These are phyloP conservation scores for Sporopachydermia lactativora DNA, from an alignment of 805 yeast species.

Conservation along the genomic window DNA sequence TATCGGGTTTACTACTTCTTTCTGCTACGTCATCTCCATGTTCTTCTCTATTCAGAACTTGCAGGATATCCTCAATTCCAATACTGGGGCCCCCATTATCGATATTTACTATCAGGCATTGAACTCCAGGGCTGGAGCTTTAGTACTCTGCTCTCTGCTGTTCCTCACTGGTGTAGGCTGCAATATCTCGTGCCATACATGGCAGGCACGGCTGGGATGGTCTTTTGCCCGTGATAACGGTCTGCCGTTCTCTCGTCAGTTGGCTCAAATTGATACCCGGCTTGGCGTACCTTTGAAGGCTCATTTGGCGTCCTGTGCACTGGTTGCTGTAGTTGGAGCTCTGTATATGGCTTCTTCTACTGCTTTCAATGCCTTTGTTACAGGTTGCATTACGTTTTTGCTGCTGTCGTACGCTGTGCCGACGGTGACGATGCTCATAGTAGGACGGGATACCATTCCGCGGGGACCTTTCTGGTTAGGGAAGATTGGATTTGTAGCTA, in stretches of 20 bases:
- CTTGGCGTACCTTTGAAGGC: slow-evolving; percentile 37
- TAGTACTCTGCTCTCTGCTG: slow-evolving; percentile 31
- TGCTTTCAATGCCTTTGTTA: slow-evolving; percentile 45
- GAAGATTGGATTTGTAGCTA: slow-evolving; percentile 33
- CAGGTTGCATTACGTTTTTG: slow-evolving; percentile 40
- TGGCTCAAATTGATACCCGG: slow-evolving; percentile 27
- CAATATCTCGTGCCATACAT: slow-evolving; percentile 41
- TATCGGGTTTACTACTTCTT: slow-evolving; percentile 40
- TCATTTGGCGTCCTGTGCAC: slow-evolving; percentile 35
- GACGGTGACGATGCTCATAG: slow-evolving; percentile 26
- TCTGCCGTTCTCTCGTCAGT: slow-evolving; percentile 31
- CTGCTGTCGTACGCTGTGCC: slow-evolving; percentile 38
- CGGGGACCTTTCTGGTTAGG: slow-evolving; percentile 63
- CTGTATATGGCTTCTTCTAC: slow-evolving; percentile 43
- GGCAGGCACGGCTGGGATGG: slow-evolving; percentile 51
- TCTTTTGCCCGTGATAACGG: slow-evolving; percentile 45
- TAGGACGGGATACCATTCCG: slow-evolving; percentile 32
- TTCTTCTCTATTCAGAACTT: slow-evolving; percentile 38
- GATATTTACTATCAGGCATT: slow-evolving; percentile 41
- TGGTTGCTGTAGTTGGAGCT: slow-evolving; percentile 40
- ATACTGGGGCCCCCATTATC: slow-evolving; percentile 40
- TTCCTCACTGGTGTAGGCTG: slow-evolving; percentile 38
- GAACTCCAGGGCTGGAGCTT: slow-evolving; percentile 32
- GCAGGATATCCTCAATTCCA: slow-evolving; percentile 26
- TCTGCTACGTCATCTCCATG: slow-evolving; percentile 37